Evolutionary conservation across 164 flowering plant genomes (phyloP).

Genomic region (Tetracentron sinense): DNA sequence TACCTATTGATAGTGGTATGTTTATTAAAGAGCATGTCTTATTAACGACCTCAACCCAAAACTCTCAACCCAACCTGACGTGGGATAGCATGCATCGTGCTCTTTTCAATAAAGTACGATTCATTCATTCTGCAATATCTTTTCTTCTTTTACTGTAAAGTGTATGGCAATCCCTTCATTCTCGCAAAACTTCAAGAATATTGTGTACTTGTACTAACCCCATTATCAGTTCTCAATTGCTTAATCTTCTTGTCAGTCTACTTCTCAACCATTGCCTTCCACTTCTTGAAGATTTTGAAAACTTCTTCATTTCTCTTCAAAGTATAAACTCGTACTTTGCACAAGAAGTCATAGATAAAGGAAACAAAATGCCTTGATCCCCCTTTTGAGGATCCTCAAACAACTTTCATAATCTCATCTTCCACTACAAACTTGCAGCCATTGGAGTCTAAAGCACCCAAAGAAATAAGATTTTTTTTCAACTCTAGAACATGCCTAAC

Average conservation of each 20-base stretch:
- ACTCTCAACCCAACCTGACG: neutral
- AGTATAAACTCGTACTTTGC: no score
- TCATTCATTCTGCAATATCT: slow-evolving; percentile 2
- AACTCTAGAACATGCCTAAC: no score
- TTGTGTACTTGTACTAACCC: neutral
- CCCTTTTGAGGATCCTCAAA: no score
- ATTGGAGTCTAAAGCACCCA: no score
- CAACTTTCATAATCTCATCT: no score
- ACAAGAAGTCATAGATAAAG: no score
- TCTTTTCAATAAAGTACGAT: neutral
- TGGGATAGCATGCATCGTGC: slow-evolving; percentile 2
- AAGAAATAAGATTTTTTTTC: no score
- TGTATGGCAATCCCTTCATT: neutral
- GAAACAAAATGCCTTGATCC: no score
- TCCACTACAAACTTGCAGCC: no score
- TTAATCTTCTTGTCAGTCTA: neutral
- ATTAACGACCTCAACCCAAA: neutral
- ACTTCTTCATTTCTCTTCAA: neutral
- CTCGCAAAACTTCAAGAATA: neutral
- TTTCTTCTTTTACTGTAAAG: neutral
- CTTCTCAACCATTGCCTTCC: neutral
- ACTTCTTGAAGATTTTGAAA: slow-evolving; percentile 1
- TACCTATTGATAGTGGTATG: neutral
- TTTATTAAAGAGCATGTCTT: slow-evolving; percentile 1
- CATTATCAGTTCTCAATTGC: slow-evolving; percentile 4